phyloP scores from a whole-genome alignment of 371 early-diverging fungal genomes.

The Haplosporangium sp. region DNA sequence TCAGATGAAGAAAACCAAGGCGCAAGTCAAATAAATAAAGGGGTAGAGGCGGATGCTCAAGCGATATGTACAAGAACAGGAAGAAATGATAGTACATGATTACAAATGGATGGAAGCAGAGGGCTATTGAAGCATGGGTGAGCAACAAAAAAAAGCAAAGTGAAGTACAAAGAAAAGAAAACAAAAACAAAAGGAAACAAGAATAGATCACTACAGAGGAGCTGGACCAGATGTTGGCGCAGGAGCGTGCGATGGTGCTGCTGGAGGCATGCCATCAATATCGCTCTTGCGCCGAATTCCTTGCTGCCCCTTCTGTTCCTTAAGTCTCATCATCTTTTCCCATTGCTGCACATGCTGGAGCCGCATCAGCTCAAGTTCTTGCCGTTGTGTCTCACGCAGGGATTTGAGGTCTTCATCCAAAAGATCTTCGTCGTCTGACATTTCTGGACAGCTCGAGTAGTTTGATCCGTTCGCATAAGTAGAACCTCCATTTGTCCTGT shows the following conservation, averaged over 20 bases:
- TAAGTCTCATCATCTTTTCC: conserved; percentile 53
- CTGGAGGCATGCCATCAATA: not conserved
- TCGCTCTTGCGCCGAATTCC: conserved; percentile 46
- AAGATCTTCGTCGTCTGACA: conserved; percentile 49
- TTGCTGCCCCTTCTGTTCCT: conserved; percentile 43
- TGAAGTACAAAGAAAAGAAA: too few relatives aligned
- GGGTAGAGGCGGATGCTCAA: too few relatives aligned
- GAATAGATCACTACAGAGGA: too few relatives aligned
- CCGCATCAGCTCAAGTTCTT: conserved; percentile 45
- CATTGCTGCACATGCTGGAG: conserved; percentile 47
- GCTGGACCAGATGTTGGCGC: not conserved
- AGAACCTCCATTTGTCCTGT: conserved; percentile 6
- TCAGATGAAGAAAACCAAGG: too few relatives aligned
- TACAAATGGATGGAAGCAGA: too few relatives aligned
- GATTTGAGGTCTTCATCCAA: conserved; percentile 51
- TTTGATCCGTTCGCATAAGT: conserved; percentile 41
- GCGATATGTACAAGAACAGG: too few relatives aligned
- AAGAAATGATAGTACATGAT: too few relatives aligned
- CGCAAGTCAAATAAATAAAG: too few relatives aligned
- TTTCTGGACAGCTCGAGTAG: conserved; percentile 50
- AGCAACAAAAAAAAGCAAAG: too few relatives aligned
- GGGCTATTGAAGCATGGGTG: too few relatives aligned
- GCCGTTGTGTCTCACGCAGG: conserved; percentile 35
- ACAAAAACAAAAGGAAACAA: too few relatives aligned
- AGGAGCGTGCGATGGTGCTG: not conserved